Base-by-base conservation (phyloP, 805 yeast species). In the Monosporozyma siamensis region DNA sequence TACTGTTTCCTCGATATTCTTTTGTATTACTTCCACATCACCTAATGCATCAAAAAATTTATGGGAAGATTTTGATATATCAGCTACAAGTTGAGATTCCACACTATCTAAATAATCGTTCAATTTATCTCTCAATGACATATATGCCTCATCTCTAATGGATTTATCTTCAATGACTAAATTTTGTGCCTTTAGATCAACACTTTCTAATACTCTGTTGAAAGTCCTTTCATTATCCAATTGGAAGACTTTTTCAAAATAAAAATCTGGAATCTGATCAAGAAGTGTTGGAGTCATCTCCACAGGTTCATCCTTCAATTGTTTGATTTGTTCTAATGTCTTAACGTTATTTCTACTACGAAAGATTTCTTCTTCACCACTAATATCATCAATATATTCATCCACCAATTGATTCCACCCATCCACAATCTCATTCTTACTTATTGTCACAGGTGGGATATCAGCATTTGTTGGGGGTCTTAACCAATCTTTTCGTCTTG, bases 141-240 rank as follows among this genome's bases (percentile, higher is more conserved):
- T 74, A 49, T 77, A 70, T 6, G 74, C 69, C 11, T 75, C 56
- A 6, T 68, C 64, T 35, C 70, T 69, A 10, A 52, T 43, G 39
- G 59, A 17, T 50, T 58, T 43, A 18, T 38, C 64, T 34, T 58
- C 62, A 5, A 50, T 53, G 24, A 53, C 56, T 34, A 60, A 53
- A 27, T 56, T 63, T 8, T 62, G 59, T 6, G 60, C 50, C 11
- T 52, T 43, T 17, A 77, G 65, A 15, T 74, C 72, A 2, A 76
- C 65, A 32, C 73, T 74, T 35, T 79, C 87, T 11, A 83, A 71
- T 2, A 89, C 95, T 45, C 74, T 68, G 43, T 79, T 78, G 59
- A 90, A 90, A 1, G 80, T 71, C 44, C 95, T 71, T 6, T 96
- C 96, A 57, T 92, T 87, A 52, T 92, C 97, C 31, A 92, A 68